These are phyloP conservation scores for Porcisia hertigi DNA, from an alignment of 208 protist species.

Conservation along the genomic window DNA sequence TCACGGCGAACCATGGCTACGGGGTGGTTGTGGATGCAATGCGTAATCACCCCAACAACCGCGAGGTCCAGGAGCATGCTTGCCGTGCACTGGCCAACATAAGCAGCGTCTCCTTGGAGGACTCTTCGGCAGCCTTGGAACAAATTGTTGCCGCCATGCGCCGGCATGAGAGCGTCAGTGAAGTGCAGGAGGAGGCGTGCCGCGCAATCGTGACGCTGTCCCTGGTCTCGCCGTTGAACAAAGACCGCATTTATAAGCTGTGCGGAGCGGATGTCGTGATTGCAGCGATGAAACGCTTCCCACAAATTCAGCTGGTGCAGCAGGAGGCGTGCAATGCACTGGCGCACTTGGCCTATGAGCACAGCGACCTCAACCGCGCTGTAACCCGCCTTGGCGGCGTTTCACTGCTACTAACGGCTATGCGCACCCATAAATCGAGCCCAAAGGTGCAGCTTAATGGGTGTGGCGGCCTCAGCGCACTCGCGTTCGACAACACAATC, in stretches of 20 bases:
- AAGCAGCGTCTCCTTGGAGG: slow-evolving; percentile 56
- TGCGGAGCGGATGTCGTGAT: slow-evolving; percentile 70
- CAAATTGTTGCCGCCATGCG: slow-evolving; percentile 87
- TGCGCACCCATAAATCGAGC: slow-evolving; percentile 72
- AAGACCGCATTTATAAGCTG: slow-evolving; percentile 82
- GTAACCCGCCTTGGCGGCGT: slow-evolving; percentile 84
- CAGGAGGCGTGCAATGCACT: slow-evolving; percentile 92
- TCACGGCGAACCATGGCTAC: slow-evolving; percentile 80
- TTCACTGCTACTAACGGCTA: slow-evolving; percentile 68
- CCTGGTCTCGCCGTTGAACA: slow-evolving; percentile 80
- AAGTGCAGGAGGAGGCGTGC: slow-evolving; percentile 92
- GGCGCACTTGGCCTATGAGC: slow-evolving; percentile 91
- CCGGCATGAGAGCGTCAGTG: slow-evolving; percentile 65
- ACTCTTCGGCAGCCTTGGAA: slow-evolving; percentile 66
- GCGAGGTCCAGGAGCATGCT: slow-evolving; percentile 91
- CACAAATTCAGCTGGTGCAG: slow-evolving; percentile 75
- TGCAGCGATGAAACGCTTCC: slow-evolving; percentile 78
- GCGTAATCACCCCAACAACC: slow-evolving; percentile 82
- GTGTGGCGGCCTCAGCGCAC: slow-evolving; percentile 88
- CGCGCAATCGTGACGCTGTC: slow-evolving; percentile 90
- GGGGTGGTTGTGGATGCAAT: slow-evolving; percentile 86
- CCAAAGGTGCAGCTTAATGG: slow-evolving; percentile 91
- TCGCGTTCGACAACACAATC: slow-evolving; percentile 91
- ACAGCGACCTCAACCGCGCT: slow-evolving; percentile 74
- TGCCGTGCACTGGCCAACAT: slow-evolving; percentile 90